Evolutionary conservation across 345 rosid species (phyloP), one percentile per base, ranked within the genome.

Genomic region (Pistacia atlantica): DNA sequence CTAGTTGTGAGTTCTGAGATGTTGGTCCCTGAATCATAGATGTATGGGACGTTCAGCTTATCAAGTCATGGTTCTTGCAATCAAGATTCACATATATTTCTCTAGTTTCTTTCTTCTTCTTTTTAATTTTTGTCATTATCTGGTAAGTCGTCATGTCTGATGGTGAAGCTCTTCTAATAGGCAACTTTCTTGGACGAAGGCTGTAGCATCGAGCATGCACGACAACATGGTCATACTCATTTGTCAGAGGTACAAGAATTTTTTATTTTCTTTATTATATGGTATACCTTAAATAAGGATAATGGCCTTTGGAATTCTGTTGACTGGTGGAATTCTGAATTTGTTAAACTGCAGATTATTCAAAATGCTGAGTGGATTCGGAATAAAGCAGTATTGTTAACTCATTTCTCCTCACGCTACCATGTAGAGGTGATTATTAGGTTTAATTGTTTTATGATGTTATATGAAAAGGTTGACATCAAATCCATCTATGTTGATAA

Each of bases 341-440:
- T 37, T 52, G 4, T 31, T 35, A 17, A 69, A 69, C 69, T 86
- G 82, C 92, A 95, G 98, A 88, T 95, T 18, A 89, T 95, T 69
- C 86, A 92, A 79, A 83, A 93, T 67, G 93, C 98, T 51, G 82
- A 93, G 82, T 95, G 99, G 99, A 90, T 95, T 59, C 85, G 98
- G 73, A 95, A 80, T 81, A 89, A 90, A 83, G 81, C 96, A 18
- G 85, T 91, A 25, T 51, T 95, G 54, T 73, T 95, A 82, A 95
- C 98, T 52, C 98, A 93, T 83, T 95, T 95, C 84, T 95, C 98
- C 51, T 86, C 97, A 45, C 98, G 98, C 59, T 93, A 95, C 87
- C 86, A 74, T 52, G 9, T 93, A 31, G 99, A 95, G 99, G 98
- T 95, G 67, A 85, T 46, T 18, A 2, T 67, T 77, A 14, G 75